Percentiles rank a stretch among this genome's conserved stretches.
Evolutionary conservation across 108 stramenopile species (phyloP).

Genomic region (Bacterosira constricta): DNA sequence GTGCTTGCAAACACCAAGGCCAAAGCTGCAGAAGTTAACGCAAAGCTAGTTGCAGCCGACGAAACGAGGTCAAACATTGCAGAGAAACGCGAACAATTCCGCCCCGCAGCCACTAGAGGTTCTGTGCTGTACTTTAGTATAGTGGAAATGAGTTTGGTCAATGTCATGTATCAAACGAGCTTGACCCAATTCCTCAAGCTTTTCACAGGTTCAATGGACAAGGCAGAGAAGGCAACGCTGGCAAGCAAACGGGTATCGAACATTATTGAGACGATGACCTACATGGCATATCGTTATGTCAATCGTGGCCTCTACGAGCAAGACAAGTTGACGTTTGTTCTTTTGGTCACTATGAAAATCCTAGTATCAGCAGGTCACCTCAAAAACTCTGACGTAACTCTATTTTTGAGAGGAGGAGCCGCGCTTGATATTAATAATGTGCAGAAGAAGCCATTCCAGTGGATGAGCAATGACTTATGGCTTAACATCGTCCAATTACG

Average conservation of each 20-base stretch:
- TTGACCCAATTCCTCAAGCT: slow-evolving; percentile 86
- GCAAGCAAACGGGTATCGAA: slow-evolving; percentile 88
- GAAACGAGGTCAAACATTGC: slow-evolving; percentile 86
- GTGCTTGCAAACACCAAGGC: slow-evolving; percentile 92
- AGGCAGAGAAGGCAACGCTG: slow-evolving; percentile 81
- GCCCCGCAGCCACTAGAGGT: slow-evolving; percentile 89
- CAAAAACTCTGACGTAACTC: slow-evolving; percentile 66
- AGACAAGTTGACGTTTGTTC: slow-evolving; percentile 90
- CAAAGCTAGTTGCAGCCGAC: slow-evolving; percentile 85
- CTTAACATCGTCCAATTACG: slow-evolving; percentile 83
- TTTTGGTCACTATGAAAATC: slow-evolving; percentile 88
- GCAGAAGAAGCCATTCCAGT: slow-evolving; percentile 84
- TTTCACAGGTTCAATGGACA: slow-evolving; percentile 89
- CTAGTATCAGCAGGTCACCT: slow-evolving; percentile 80
- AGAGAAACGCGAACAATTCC: slow-evolving; percentile 92
- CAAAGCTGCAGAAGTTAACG: slow-evolving; percentile 89
- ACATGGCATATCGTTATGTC: slow-evolving; percentile 90
- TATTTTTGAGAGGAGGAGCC: slow-evolving; percentile 89
- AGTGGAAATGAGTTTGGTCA: slow-evolving; percentile 88
- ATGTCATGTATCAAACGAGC: slow-evolving; percentile 94
- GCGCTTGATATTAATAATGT: slow-evolving; percentile 84
- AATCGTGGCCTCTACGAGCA: slow-evolving; percentile 92
- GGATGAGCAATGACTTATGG: slow-evolving; percentile 90
- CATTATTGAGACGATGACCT: slow-evolving; percentile 94
- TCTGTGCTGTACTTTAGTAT: slow-evolving; percentile 91